These are phyloP conservation scores for Acer yangbiense DNA, from an alignment of 345 rosid genomes.

Conservation along the genomic window DNA sequence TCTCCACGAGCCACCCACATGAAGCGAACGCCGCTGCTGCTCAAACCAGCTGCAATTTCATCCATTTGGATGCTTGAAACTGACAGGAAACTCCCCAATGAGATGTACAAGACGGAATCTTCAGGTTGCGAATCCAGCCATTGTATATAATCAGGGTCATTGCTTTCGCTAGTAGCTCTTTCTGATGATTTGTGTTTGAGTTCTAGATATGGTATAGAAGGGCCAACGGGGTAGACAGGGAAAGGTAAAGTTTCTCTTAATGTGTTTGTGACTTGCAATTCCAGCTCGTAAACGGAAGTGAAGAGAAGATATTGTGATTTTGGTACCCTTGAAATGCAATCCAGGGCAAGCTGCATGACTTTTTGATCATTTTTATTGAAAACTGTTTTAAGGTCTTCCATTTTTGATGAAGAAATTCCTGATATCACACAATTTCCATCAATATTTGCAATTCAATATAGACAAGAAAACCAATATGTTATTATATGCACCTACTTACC, in stretches of 20 bases:
- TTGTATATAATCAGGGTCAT: constrained; percentile 11
- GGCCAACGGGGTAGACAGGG: constrained; percentile 38
- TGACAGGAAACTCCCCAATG: constrained; percentile 42
- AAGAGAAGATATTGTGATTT: constrained; percentile 59
- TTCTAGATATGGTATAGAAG: constrained; percentile 32
- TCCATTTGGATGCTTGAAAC: constrained; percentile 39
- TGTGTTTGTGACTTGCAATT: constrained; percentile 40
- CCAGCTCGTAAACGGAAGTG: constrained; percentile 51
- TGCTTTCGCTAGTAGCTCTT: not conserved
- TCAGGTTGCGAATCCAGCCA: constrained; percentile 42
- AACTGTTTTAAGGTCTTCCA: constrained; percentile 41
- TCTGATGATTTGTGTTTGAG: not conserved
- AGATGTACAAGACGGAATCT: constrained; percentile 39
- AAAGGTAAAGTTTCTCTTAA: constrained; percentile 15
- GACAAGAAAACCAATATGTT: not conserved
- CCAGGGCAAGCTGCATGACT: constrained; percentile 35
- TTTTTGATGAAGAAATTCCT: constrained; percentile 30
- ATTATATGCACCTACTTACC: constrained; percentile 25
- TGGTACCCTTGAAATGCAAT: constrained; percentile 41
- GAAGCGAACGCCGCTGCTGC: constrained; percentile 28
- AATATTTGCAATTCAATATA: too few relatives aligned
- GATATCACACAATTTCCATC: constrained; percentile 3
- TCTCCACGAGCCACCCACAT: constrained; percentile 45
- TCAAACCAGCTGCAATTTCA: constrained; percentile 37
- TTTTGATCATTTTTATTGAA: constrained; percentile 20